These are phyloP conservation scores for Solanum aculeatissimum DNA, from an alignment of 305 asterid genomes.

Conservation along the genomic window DNA sequence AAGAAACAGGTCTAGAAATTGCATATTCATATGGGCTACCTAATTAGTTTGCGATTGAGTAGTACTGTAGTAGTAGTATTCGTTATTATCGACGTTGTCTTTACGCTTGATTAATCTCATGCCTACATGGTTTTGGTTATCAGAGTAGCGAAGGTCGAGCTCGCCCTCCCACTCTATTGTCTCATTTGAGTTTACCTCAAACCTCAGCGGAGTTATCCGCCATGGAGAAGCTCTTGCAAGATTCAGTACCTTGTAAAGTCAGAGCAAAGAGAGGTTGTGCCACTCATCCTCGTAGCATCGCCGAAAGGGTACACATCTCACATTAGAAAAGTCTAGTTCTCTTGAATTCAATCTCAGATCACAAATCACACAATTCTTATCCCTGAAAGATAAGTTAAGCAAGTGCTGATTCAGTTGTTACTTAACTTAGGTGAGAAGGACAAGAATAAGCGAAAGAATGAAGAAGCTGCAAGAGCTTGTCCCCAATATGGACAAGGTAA, in stretches of 20 bases:
- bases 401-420: background rate
- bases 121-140: background rate
- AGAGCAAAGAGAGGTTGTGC: slow-evolving; percentile 90
- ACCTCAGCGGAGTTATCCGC: slow-evolving; percentile 29
- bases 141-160: slow-evolving; percentile 33
- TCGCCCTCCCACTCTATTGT: slow-evolving; percentile 19
- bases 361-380: background rate
- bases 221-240: slow-evolving; percentile 31
- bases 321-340: background rate
- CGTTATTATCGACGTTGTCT: background rate
- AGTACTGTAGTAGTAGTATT: background rate
- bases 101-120: background rate
- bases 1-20: background rate
- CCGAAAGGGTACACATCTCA: slow-evolving; percentile 56
- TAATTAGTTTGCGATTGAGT: background rate
- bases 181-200: slow-evolving; percentile 59
- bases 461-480: slow-evolving; percentile 90
- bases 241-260: slow-evolving; percentile 61
- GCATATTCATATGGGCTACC: background rate
- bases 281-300: slow-evolving; percentile 93
- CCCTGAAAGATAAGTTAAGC: background rate
- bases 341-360: background rate
- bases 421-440: slow-evolving; percentile 59
- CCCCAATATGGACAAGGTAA: slow-evolving; percentile 95
- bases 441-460: slow-evolving; percentile 75